Conservation (phyloP, 805 yeast genomes). For the Spencermartinsiella europaea region DNA sequence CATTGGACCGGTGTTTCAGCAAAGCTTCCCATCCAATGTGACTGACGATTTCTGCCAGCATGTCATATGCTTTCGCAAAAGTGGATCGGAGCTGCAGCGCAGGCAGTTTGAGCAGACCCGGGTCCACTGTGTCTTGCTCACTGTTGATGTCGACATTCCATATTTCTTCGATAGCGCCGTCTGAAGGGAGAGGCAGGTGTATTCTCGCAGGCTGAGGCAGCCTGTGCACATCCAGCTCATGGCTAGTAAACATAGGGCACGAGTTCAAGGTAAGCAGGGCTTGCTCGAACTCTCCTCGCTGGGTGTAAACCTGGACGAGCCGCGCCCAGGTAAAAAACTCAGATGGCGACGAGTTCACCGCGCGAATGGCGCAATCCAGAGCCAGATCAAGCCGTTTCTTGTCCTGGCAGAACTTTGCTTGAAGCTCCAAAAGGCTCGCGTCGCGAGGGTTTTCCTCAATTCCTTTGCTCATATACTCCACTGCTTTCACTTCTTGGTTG, state of each 20-base stretch:
- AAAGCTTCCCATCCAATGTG: slow-evolving; percentile 79
- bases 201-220: slow-evolving; percentile 42
- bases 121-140: slow-evolving; percentile 39
- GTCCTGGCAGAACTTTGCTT: slow-evolving; percentile 55
- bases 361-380: slow-evolving; percentile 48
- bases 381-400: slow-evolving; percentile 56
- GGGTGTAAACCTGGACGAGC: slow-evolving; percentile 55
- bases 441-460: slow-evolving; percentile 45
- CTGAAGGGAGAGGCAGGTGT: slow-evolving; percentile 48
- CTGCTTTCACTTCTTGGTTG: slow-evolving; percentile 46
- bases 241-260: slow-evolving; percentile 59
- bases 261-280: slow-evolving; percentile 70
- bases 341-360: slow-evolving; percentile 66
- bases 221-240: slow-evolving; percentile 41
- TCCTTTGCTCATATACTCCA: slow-evolving; percentile 38
- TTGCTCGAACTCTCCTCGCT: slow-evolving; percentile 47
- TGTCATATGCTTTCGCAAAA: slow-evolving; percentile 56
- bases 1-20: slow-evolving; percentile 56
- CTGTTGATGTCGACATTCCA: slow-evolving; percentile 38
- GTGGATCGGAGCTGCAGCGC: slow-evolving; percentile 50
- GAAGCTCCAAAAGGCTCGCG: slow-evolving; percentile 54
- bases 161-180: slow-evolving; percentile 46
- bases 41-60: slow-evolving; percentile 63
- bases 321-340: slow-evolving; percentile 71
- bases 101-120: slow-evolving; percentile 46